Conservation (phyloP, 1,284 basidiomycete species). For the Rhodotorula sp. region DNA sequence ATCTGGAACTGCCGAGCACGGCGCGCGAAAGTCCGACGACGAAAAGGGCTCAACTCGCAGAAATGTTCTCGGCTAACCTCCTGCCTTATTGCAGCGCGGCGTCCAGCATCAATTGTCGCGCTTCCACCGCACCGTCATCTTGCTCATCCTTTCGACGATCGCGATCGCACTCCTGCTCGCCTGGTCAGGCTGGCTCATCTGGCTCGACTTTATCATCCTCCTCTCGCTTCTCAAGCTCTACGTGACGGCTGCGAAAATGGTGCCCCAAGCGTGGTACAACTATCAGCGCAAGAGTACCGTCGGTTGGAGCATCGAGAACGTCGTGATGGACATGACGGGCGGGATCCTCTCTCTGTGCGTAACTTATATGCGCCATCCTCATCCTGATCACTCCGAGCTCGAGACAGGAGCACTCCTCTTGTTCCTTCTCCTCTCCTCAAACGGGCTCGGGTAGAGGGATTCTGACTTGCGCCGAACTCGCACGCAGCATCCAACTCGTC, state of each 20-base stretch:
- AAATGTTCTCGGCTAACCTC: background rate
- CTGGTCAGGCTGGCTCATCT: conserved; percentile 58
- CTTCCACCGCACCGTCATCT: conserved; percentile 17
- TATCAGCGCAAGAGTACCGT: conserved; percentile 46
- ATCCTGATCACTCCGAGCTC: too few species aligned
- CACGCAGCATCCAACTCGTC: conserved; percentile 41
- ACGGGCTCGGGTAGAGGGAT: background rate
- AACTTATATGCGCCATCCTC: background rate
- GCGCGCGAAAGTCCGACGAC: too few species aligned
- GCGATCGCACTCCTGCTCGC: conserved; percentile 62
- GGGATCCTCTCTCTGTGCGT: conserved; percentile 47
- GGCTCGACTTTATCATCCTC: conserved; percentile 45
- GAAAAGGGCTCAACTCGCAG: too few species aligned
- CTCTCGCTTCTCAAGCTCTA: conserved; percentile 50
- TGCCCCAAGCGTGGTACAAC: conserved; percentile 50
- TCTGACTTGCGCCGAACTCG: background rate
- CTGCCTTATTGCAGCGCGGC: conserved; percentile 16
- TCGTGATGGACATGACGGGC: conserved; percentile 49
- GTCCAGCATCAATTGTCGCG: conserved; percentile 1
- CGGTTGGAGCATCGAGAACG: conserved; percentile 51
- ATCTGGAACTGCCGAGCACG: too few species aligned
- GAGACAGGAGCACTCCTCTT: background rate
- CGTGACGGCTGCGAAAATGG: conserved; percentile 49
- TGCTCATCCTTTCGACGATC: conserved; percentile 13
- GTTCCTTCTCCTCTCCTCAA: background rate